Conservation (phyloP, 257 asterid species). For the Scutellaria barbata region DNA sequence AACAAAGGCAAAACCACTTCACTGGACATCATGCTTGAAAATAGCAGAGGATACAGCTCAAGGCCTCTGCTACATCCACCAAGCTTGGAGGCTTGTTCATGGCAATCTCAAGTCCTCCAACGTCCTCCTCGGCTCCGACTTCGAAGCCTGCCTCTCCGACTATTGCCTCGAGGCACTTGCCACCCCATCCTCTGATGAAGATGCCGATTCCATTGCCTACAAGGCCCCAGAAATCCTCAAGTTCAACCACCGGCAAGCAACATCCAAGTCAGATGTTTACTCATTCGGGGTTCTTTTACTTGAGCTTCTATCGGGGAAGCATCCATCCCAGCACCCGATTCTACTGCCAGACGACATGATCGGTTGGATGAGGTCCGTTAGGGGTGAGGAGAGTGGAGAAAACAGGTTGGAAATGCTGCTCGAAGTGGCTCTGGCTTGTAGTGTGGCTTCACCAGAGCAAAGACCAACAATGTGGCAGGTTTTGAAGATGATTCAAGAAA, state of each 20-base stretch:
- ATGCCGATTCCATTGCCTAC: slow-evolving; percentile 52
- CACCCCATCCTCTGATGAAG: slow-evolving; percentile 41
- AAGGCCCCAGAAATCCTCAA: slow-evolving; percentile 69
- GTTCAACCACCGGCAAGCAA: slow-evolving; percentile 42
- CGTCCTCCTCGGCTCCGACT: slow-evolving; percentile 75
- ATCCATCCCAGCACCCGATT: slow-evolving; percentile 64
- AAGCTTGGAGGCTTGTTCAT: slow-evolving; percentile 92
- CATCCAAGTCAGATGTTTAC: slow-evolving; percentile 77
- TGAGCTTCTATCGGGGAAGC: slow-evolving; percentile 80
- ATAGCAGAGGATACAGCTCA: slow-evolving; percentile 80
- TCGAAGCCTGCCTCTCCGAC: slow-evolving; percentile 81
- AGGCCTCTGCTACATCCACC: slow-evolving; percentile 93
- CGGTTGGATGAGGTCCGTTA: slow-evolving; percentile 64
- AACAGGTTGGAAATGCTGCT: slow-evolving; percentile 70
- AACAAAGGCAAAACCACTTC: slow-evolving; percentile 71
- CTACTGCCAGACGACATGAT: slow-evolving; percentile 54
- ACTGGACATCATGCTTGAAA: slow-evolving; percentile 85
- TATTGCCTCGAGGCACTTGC: slow-evolving; percentile 61
- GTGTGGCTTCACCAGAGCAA: slow-evolving; percentile 64
- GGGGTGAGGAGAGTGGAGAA: slow-evolving; percentile 63
- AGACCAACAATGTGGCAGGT: slow-evolving; percentile 97
- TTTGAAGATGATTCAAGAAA: slow-evolving; percentile 89
- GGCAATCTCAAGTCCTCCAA: slow-evolving; percentile 89
- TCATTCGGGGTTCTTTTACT: slow-evolving; percentile 77
- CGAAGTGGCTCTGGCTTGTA: slow-evolving; percentile 81